These are phyloP conservation scores for Cytospora piceicola DNA, from an alignment of 2,329 filamentous ascomycete genomes.

Conservation along the genomic window DNA sequence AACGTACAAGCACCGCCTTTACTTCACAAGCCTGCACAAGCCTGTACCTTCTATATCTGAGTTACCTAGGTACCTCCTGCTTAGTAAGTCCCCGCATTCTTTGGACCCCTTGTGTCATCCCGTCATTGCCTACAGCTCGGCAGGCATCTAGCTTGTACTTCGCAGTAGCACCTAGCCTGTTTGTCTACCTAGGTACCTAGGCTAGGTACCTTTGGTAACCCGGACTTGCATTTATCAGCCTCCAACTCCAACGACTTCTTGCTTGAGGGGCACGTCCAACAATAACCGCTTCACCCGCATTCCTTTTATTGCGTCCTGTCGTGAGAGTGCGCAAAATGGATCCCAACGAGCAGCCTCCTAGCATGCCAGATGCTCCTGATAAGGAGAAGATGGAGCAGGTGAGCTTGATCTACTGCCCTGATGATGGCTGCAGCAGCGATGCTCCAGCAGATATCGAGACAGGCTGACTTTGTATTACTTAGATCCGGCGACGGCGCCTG, in stretches of 20 bases:
- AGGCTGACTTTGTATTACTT: neutral
- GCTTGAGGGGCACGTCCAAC: constrained; percentile 13
- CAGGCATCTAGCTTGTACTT: constrained; percentile 16
- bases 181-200: no score
- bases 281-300: constrained; percentile 2
- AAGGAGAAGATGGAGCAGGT: constrained; percentile 64
- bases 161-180: neutral
- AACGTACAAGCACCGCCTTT: neutral
- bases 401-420: constrained; percentile 22
- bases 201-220: no score
- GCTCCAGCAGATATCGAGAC: constrained; percentile 8
- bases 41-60: no score
- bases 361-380: constrained; percentile 56
- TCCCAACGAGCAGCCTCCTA: constrained; percentile 47
- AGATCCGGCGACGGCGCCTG: constrained; percentile 56
- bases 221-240: constrained; percentile 29
- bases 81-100: neutral
- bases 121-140: constrained; percentile 22
- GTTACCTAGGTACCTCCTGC: neutral
- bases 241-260: neutral
- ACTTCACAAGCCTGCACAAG: neutral
- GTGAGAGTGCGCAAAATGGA: constrained; percentile 46
- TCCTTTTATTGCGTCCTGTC: neutral
- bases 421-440: constrained; percentile 6
- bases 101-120: constrained; percentile 19